Conservation (phyloP, 1,284 basidiomycete species). For the Trametes hirsuta region DNA sequence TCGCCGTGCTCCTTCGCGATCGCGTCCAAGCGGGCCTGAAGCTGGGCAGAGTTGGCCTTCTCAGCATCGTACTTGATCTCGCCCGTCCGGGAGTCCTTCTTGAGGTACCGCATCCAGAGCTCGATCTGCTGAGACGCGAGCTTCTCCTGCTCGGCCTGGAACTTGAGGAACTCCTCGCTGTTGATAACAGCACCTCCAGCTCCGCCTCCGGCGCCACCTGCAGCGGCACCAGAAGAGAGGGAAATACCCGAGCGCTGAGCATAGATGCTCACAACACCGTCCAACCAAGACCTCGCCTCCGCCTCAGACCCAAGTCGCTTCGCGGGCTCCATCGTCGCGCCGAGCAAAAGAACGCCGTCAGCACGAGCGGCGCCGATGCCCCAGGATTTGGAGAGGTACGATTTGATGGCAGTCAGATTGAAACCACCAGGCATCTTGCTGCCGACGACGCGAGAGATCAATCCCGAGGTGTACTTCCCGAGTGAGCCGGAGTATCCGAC, state of each 20-base stretch:
- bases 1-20: conserved; percentile 93
- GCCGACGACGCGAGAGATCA: conserved; percentile 91
- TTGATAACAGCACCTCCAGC: conserved; percentile 88
- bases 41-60: conserved; percentile 69
- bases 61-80: conserved; percentile 89
- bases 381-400: conserved; percentile 89
- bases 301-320: conserved; percentile 92
- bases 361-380: conserved; percentile 89
- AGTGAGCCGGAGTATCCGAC: conserved; percentile 85
- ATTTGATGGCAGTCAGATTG: conserved; percentile 93
- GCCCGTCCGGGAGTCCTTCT: conserved; percentile 89
- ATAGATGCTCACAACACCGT: conserved; percentile 83
- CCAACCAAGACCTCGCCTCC: conserved; percentile 95
- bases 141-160: conserved; percentile 91
- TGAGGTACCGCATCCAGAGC: conserved; percentile 94
- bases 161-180: conserved; percentile 97
- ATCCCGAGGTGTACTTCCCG: conserved; percentile 93
- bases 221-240: conserved; percentile 68
- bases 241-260: conserved; percentile 88
- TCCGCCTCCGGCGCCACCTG: conserved; percentile 62
- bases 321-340: conserved; percentile 89
- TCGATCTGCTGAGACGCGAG: conserved; percentile 95
- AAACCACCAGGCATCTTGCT: conserved; percentile 99
- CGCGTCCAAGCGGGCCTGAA: conserved; percentile 88
- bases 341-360: conserved; percentile 91